A percentile compares a stretch with the other conserved stretches of the same genome.
phyloP scores from a whole-genome alignment of 345 rosid species.

The thale cress (Arabidopsis thaliana) region DNA sequence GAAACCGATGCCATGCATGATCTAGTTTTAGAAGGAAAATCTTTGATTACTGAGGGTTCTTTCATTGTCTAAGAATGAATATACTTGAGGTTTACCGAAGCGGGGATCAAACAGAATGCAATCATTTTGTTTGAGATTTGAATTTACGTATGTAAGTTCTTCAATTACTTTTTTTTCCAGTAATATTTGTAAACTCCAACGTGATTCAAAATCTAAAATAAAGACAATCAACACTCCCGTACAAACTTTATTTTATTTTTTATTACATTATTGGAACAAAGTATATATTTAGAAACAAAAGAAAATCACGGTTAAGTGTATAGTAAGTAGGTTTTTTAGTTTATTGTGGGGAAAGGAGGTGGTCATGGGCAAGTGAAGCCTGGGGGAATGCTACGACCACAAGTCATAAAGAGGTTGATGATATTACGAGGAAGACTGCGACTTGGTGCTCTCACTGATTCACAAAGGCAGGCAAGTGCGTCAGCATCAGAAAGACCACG shows the following conservation, averaged over 20 bases:
- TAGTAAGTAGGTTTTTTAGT: neutral
- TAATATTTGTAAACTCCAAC: neutral
- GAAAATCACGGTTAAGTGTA: neutral
- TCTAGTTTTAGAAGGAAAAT: neutral
- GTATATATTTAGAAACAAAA: neutral
- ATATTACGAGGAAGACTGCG: constrained; percentile 11
- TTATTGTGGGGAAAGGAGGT: neutral
- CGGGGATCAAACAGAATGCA: neutral
- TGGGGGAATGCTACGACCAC: constrained; percentile 26
- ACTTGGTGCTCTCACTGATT: constrained; percentile 33
- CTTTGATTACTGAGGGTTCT: neutral
- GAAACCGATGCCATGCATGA: neutral
- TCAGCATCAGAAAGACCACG: constrained; percentile 19
- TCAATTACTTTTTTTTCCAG: neutral
- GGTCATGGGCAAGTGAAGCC: constrained; percentile 33
- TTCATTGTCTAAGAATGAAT: neutral
- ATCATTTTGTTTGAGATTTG: neutral
- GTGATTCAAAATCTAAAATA: neutral
- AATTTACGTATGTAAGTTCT: neutral
- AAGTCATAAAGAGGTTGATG: neutral
- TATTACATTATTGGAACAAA: constrained; percentile 12
- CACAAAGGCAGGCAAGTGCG: constrained; percentile 36
- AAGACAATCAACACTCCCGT: neutral
- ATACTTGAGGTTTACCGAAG: neutral
- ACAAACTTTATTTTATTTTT: constrained; percentile 2